Conservation (phyloP, 116 monocot genomes). For the Posidonia oceanica region DNA sequence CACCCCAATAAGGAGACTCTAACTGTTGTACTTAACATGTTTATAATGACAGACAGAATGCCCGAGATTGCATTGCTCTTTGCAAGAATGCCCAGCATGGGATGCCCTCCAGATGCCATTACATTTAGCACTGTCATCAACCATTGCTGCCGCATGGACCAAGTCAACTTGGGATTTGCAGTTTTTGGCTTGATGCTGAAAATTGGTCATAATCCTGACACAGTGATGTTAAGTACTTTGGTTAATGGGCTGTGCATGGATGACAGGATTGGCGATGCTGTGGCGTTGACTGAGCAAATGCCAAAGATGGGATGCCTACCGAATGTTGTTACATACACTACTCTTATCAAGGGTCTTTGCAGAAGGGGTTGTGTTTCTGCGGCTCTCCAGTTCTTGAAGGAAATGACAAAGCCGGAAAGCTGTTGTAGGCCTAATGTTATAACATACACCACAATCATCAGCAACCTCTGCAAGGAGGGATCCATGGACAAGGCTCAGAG, state of each 20-base stretch:
- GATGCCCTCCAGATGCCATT: slow-evolving; percentile 3
- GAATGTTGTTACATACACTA: not conserved
- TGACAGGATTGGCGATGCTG: not conserved
- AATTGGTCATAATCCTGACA: slow-evolving; percentile 7
- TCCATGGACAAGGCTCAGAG: not conserved
- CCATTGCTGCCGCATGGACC: slow-evolving; percentile 1
- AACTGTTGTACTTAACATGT: slow-evolving; percentile 6
- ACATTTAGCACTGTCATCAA: slow-evolving; percentile 7
- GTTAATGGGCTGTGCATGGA: slow-evolving; percentile 1
- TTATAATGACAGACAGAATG: not conserved
- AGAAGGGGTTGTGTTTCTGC: not conserved
- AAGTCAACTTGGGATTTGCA: not conserved
- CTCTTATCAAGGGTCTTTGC: not conserved
- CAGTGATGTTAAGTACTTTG: slow-evolving; percentile 14
- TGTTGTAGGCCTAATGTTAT: not conserved
- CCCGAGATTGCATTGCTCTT: slow-evolving; percentile 8
- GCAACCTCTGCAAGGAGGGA: not conserved
- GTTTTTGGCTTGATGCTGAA: slow-evolving; percentile 6
- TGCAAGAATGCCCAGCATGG: slow-evolving; percentile 1
- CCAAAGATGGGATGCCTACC: not conserved
- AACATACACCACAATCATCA: not conserved
- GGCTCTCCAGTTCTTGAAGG: not conserved
- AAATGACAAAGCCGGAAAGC: not conserved
- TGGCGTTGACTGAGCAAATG: slow-evolving; percentile 1
- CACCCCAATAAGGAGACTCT: not conserved